Percentiles rank a stretch among this genome's conserved stretches.
These are phyloP conservation scores for Echium plantagineum DNA, from an alignment of 257 asterid genomes.

Conservation along the genomic window DNA sequence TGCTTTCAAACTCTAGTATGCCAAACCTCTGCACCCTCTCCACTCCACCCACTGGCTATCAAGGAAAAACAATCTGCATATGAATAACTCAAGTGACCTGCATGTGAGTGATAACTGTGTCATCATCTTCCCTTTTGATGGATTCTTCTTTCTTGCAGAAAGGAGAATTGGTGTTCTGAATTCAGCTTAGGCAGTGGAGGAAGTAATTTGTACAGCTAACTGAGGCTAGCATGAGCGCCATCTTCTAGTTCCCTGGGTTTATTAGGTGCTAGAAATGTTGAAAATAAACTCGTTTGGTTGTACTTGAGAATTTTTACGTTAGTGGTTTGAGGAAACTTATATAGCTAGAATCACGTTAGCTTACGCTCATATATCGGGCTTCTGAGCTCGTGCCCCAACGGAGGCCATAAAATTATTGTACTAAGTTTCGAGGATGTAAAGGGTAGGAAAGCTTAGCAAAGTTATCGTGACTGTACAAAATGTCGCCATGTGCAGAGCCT, in stretches of 20 bases:
- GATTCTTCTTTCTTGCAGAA: conserved; percentile 31
- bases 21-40: no score
- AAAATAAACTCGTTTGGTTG: conserved; percentile 17
- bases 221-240: no score
- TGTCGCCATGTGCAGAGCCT: conserved; percentile 20
- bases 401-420: background rate
- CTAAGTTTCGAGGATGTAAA: background rate
- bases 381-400: background rate
- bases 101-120: no score
- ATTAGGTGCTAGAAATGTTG: no score
- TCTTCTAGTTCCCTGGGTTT: no score
- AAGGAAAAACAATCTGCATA: no score
- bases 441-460: background rate
- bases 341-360: conserved; percentile 23
- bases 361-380: background rate
- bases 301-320: conserved; percentile 41
- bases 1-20: no score
- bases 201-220: no score
- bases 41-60: no score
- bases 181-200: no score
- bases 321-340: conserved; percentile 20
- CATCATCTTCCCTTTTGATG: no score
- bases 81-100: no score
- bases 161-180: conserved; percentile 41
- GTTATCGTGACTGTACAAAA: background rate